Conservation (phyloP, 73 alveolate species). For the Paramecium biaurelia region DNA sequence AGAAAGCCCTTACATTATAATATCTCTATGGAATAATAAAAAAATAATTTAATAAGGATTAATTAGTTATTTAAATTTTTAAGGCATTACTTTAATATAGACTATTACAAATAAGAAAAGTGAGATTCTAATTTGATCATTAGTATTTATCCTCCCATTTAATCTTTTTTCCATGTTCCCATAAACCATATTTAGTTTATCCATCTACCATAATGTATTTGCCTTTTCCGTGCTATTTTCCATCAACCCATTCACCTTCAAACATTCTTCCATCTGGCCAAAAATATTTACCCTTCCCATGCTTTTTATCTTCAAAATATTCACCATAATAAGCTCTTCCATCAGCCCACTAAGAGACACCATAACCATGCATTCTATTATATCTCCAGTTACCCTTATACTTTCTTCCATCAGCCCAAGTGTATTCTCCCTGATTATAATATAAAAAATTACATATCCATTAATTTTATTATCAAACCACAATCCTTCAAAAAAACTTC, state of each 20-base stretch:
- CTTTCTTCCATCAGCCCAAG: constrained; percentile 77
- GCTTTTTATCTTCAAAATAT: constrained; percentile 24
- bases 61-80: neutral
- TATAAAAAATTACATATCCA: constrained; percentile 63
- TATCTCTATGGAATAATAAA: too few species aligned
- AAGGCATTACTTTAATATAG: neutral
- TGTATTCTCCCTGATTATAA: constrained; percentile 50
- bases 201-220: constrained; percentile 21
- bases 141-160: neutral
- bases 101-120: neutral
- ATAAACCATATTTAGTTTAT: neutral
- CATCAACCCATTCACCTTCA: constrained; percentile 46
- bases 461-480: constrained; percentile 74
- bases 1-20: too few species aligned
- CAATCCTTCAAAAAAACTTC: constrained; percentile 65
- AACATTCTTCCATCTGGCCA: constrained; percentile 47
- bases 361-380: constrained; percentile 72
- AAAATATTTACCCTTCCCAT: constrained; percentile 37
- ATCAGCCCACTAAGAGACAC: constrained; percentile 81
- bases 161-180: constrained; percentile 44
- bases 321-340: constrained; percentile 85
- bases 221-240: constrained; percentile 32
- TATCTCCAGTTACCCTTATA: constrained; percentile 80
- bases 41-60: neutral
- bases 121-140: neutral